These are phyloP conservation scores for Hippophae rhamnoides DNA, from an alignment of 306 rosid genomes.

Conservation along the genomic window DNA sequence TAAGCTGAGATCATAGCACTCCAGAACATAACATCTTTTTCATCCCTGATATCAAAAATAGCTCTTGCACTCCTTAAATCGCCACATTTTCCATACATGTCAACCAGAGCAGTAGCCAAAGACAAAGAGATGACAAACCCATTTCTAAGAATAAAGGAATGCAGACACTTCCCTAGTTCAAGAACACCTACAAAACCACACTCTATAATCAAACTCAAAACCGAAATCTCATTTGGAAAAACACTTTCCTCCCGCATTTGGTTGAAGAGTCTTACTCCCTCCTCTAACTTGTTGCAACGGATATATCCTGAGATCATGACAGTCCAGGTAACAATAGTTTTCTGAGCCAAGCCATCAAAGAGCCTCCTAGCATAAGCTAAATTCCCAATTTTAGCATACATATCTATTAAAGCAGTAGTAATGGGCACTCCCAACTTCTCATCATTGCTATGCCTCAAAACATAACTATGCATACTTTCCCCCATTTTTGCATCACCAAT, in stretches of 20 bases:
- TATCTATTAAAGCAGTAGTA: conserved; percentile 42
- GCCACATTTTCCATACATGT: conserved; percentile 67
- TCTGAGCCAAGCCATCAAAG: conserved; percentile 30
- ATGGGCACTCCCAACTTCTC: conserved; percentile 24
- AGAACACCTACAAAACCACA: conserved; percentile 34
- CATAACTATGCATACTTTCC: conserved; percentile 50
- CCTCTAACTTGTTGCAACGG: conserved; percentile 21
- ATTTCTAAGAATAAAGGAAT: conserved; percentile 38
- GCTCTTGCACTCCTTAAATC: conserved; percentile 35
- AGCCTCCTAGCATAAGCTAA: conserved; percentile 30
- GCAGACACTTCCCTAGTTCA: conserved; percentile 43
- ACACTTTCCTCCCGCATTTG: conserved; percentile 30
- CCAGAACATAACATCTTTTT: conserved; percentile 48
- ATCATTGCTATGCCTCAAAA: conserved; percentile 24
- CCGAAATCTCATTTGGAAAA: conserved; percentile 54
- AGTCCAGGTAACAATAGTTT: conserved; percentile 47
- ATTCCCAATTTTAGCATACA: conserved; percentile 41
- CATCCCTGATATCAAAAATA: conserved; percentile 26
- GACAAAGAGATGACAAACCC: conserved; percentile 35
- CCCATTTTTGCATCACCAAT: conserved; percentile 32
- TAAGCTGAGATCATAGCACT: conserved; percentile 58
- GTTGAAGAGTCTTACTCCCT: conserved; percentile 26
- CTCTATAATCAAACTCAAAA: conserved; percentile 46
- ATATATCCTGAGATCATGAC: conserved; percentile 38
- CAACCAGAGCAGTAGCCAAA: conserved; percentile 49